These are phyloP conservation scores for Megacollybia marginata DNA, from an alignment of 768 basidiomycete genomes.

Conservation along the genomic window DNA sequence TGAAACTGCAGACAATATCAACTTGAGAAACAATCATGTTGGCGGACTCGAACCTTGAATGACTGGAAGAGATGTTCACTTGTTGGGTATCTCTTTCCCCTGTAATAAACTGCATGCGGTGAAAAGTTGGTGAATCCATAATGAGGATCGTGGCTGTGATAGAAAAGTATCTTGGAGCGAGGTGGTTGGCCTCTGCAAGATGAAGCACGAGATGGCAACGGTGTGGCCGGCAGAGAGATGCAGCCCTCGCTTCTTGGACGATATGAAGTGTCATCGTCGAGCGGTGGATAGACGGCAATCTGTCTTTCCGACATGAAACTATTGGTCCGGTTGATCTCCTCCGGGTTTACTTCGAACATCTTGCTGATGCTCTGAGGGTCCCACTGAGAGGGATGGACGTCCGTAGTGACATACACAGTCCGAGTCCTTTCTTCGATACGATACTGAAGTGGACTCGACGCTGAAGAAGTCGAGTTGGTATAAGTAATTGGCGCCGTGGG, in stretches of 20 bases:
- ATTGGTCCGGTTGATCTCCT: no score
- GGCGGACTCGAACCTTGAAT: constrained; percentile 41
- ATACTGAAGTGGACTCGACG: constrained; percentile 25
- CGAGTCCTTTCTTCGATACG: constrained; percentile 42
- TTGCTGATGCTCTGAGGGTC: constrained; percentile 29
- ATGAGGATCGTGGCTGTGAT: constrained; percentile 54
- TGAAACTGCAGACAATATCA: constrained; percentile 39
- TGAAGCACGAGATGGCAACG: no score
- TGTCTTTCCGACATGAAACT: no score
- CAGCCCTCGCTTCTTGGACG: no score
- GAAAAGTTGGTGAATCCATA: constrained; percentile 76
- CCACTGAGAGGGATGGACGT: constrained; percentile 36
- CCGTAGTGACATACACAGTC: constrained; percentile 38
- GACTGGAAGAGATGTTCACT: constrained; percentile 77
- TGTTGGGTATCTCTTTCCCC: constrained; percentile 62
- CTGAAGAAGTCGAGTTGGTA: constrained; percentile 16
- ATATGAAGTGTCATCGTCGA: no score
- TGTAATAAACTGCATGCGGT: constrained; percentile 52
- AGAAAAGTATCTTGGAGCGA: constrained; percentile 45
- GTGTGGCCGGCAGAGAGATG: no score
- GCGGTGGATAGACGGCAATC: no score
- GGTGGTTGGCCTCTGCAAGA: constrained; percentile 5
- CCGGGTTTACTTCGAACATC: constrained; percentile 21
- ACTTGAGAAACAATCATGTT: neutral
- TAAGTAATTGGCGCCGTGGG: constrained; percentile 5